Conservation (phyloP, 2,329 filamentous ascomycete genomes). For the Penicillium fuscoglaucum region DNA sequence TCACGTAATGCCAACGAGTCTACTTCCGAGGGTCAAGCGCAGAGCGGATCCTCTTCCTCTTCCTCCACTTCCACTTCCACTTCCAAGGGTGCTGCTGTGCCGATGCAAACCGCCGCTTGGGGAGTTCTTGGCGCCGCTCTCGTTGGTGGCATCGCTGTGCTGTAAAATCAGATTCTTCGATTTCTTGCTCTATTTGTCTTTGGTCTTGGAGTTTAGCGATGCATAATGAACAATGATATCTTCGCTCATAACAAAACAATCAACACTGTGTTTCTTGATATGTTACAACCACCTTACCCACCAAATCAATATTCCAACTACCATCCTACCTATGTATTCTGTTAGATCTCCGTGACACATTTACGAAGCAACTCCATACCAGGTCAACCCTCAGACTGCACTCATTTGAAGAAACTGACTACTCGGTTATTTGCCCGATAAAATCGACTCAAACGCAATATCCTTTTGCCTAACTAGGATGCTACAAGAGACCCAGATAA, state of each 20-base stretch:
- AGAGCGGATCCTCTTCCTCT: slow-evolving; percentile 21
- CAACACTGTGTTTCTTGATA: background rate
- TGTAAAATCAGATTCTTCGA: slow-evolving; percentile 21
- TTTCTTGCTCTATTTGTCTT: background rate
- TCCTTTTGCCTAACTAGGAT: background rate
- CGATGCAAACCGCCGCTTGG: slow-evolving; percentile 40
- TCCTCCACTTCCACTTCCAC: slow-evolving; percentile 16
- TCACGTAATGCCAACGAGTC: slow-evolving; percentile 49
- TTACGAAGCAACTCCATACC: background rate
- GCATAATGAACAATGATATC: background rate
- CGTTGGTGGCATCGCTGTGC: slow-evolving; percentile 34
- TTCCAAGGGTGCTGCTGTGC: slow-evolving; percentile 32
- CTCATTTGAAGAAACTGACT: background rate
- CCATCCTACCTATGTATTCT: too few relatives aligned
- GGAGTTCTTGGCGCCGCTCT: slow-evolving; percentile 39
- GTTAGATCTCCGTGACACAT: too few relatives aligned
- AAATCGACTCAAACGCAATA: background rate
- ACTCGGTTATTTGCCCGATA: background rate
- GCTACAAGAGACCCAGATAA: background rate
- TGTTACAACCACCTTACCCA: background rate
- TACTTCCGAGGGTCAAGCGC: slow-evolving; percentile 35
- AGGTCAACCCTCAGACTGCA: background rate
- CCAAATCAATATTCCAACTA: background rate
- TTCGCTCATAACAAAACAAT: background rate
- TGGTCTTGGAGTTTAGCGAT: background rate